Percentiles rank a stretch among this genome's conserved stretches.
These are phyloP conservation scores for Fraxinus xanthoxyloides DNA, from an alignment of 305 asterid genomes.

Conservation along the genomic window DNA sequence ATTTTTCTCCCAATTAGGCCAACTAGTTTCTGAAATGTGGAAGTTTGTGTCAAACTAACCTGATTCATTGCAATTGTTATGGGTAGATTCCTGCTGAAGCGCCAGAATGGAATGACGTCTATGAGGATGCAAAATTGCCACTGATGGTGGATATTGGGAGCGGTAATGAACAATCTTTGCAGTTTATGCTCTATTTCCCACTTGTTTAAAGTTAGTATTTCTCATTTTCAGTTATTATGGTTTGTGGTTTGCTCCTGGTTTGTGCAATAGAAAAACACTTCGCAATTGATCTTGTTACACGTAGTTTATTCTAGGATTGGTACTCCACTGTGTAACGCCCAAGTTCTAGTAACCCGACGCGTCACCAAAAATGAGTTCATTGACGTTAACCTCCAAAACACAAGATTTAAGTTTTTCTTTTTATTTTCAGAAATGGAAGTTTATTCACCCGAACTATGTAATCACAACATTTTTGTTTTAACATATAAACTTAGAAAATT, in stretches of 20 bases:
- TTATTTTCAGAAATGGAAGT: too few species aligned
- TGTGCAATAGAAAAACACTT: not conserved
- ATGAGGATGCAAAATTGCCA: conserved; percentile 62
- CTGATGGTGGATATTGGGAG: conserved; percentile 90
- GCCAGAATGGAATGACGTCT: conserved; percentile 79
- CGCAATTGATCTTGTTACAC: not conserved
- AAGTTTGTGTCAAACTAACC: not conserved
- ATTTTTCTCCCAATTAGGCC: conserved; percentile 7
- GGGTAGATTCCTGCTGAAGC: conserved; percentile 69
- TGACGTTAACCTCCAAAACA: too few species aligned
- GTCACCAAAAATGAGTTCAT: too few species aligned
- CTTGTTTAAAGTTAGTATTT: not conserved
- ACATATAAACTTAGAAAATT: too few species aligned
- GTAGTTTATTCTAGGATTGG: not conserved
- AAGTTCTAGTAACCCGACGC: too few species aligned
- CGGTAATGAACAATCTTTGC: conserved; percentile 43
- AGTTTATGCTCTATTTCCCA: not conserved
- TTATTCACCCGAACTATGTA: too few species aligned
- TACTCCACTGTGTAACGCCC: not conserved
- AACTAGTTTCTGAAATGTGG: not conserved
- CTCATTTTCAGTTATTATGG: not conserved
- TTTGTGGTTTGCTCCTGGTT: not conserved
- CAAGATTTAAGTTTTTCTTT: too few species aligned
- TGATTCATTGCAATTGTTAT: not conserved
- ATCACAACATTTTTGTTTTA: too few species aligned